Percentiles rank a stretch among this genome's conserved stretches.
phyloP scores from a whole-genome alignment of 306 rosid species.

The Acacia confusa region DNA sequence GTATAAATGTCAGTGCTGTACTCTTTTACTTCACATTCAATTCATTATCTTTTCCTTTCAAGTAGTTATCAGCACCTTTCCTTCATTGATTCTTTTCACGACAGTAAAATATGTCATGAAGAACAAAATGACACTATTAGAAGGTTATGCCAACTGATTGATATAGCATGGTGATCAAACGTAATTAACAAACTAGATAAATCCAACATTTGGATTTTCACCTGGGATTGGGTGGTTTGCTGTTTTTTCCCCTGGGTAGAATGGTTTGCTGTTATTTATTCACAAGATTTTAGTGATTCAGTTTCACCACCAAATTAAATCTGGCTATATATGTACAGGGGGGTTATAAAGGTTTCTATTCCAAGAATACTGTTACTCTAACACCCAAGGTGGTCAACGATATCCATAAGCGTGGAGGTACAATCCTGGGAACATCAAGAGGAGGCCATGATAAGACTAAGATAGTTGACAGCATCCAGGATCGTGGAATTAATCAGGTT shows the following conservation, averaged over 20 bases:
- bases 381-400: conserved; percentile 90
- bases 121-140: conserved; percentile 4
- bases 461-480: conserved; percentile 96
- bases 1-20: conserved; percentile 71
- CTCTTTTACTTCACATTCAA: conserved; percentile 19
- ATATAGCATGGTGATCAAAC: background rate
- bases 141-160: background rate
- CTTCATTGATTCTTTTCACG: conserved; percentile 18
- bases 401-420: conserved; percentile 97
- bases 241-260: background rate
- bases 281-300: conserved; percentile 14
- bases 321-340: conserved; percentile 53
- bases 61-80: background rate
- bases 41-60: conserved; percentile 17
- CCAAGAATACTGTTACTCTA: conserved; percentile 66
- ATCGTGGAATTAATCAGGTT: conserved; percentile 95
- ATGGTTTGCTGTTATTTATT: conserved; percentile 3
- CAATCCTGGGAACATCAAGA: conserved; percentile 85
- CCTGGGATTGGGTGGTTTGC: conserved; percentile 10
- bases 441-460: conserved; percentile 90
- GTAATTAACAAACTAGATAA: background rate
- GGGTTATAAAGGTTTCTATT: conserved; percentile 90
- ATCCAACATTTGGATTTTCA: background rate
- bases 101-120: conserved; percentile 2
- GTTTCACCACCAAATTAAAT: conserved; percentile 16